Evolutionary conservation across 2,329 filamentous ascomycete genomes (phyloP).

Genomic region (Stagonosporopsis rhizophila): DNA sequence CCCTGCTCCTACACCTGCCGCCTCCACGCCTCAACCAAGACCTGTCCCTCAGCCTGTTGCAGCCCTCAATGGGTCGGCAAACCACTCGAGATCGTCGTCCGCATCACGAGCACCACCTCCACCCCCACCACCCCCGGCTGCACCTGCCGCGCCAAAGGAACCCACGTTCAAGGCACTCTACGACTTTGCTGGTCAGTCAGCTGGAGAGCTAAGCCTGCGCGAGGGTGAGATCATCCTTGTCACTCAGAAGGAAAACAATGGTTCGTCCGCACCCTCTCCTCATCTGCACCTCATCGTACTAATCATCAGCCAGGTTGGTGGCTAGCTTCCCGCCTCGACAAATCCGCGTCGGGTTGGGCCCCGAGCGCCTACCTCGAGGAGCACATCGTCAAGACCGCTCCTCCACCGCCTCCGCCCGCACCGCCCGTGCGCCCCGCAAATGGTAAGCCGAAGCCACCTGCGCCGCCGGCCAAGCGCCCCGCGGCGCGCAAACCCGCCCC

Average conservation of each 20-base stretch:
- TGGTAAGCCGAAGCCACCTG: constrained; percentile 74
- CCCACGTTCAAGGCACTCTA: constrained; percentile 89
- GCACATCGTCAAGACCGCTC: constrained; percentile 64
- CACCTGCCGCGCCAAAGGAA: constrained; percentile 68
- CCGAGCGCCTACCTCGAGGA: constrained; percentile 95
- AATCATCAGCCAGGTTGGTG: constrained; percentile 77
- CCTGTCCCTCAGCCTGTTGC: constrained; percentile 64
- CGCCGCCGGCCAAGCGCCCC: constrained; percentile 82
- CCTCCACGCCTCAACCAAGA: constrained; percentile 46
- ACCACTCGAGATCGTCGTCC: constrained; percentile 51
- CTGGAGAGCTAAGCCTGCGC: constrained; percentile 82
- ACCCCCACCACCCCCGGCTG: constrained; percentile 70
- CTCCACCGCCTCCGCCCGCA: constrained; percentile 59
- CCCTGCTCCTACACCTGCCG: constrained; percentile 33
- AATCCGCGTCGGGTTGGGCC: constrained; percentile 84
- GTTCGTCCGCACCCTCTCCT: constrained; percentile 60
- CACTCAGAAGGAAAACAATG: constrained; percentile 93
- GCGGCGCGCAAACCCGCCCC: constrained; percentile 74
- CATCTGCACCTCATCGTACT: constrained; percentile 24
- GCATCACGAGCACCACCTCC: constrained; percentile 59
- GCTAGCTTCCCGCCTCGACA: constrained; percentile 78
- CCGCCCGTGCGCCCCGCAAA: constrained; percentile 68
- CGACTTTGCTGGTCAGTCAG: constrained; percentile 83
- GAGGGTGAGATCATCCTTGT: constrained; percentile 86
- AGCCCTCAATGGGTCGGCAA: constrained; percentile 58